phyloP scores from a whole-genome alignment of 2,329 filamentous ascomycete genomes.

The Verruconis gallopava region DNA sequence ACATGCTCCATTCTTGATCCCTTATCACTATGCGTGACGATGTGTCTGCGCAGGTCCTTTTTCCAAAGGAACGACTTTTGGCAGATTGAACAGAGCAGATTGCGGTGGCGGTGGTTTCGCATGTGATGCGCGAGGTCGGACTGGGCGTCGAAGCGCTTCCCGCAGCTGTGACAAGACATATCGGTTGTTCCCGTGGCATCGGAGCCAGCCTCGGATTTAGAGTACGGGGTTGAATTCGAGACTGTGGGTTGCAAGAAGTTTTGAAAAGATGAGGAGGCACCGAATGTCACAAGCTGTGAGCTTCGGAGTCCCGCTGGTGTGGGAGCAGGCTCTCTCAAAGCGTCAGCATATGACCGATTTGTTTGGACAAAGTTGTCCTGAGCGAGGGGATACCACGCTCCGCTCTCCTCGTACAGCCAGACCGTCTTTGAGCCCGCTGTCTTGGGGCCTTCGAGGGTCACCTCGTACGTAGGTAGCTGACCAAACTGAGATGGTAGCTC shows the following conservation, averaged over 20 bases:
- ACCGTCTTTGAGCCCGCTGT: not conserved
- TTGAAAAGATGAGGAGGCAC: no score
- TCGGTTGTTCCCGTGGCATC: not conserved
- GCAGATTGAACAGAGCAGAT: not conserved
- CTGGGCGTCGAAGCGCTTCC: not conserved
- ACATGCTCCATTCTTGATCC: not conserved
- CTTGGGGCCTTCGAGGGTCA: not conserved
- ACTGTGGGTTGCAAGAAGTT: no score
- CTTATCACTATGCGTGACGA: not conserved
- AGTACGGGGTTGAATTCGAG: not conserved
- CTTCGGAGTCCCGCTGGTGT: no score
- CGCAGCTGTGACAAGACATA: not conserved
- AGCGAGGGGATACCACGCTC: constrained; percentile 1
- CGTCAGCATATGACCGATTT: not conserved
- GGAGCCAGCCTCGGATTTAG: not conserved
- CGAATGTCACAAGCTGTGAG: no score
- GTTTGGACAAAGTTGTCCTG: not conserved
- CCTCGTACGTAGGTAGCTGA: not conserved
- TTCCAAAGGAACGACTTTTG: not conserved
- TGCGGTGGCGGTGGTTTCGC: not conserved
- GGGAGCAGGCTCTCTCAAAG: not conserved
- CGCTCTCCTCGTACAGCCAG: constrained; percentile 3
- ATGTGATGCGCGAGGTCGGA: not conserved
- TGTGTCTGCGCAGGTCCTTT: not conserved
- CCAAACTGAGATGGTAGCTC: not conserved